Conservation (phyloP, 23 red algal genomes). For the Chondrus crispus region DNA sequence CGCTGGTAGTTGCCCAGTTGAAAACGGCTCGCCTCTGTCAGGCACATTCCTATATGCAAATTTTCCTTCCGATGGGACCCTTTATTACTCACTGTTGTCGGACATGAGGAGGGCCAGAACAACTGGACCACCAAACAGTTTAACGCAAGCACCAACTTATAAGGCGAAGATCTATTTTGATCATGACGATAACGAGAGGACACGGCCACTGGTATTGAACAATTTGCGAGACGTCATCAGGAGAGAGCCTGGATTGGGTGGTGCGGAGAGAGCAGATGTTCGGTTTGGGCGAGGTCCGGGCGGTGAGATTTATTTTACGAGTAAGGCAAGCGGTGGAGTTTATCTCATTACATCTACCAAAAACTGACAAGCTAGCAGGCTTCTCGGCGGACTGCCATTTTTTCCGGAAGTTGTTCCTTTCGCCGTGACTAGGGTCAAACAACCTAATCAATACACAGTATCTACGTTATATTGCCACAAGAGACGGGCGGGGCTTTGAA, state of each 20-base stretch:
- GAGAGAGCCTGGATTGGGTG: neutral
- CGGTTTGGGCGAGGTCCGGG: slow-evolving; percentile 10
- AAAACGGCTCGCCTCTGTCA: slow-evolving; percentile 44
- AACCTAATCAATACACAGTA: too few relatives aligned
- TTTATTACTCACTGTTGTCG: slow-evolving; percentile 30
- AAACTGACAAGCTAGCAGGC: too few relatives aligned
- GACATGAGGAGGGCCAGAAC: slow-evolving; percentile 17
- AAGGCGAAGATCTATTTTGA: slow-evolving; percentile 12
- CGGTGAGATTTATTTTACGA: slow-evolving; percentile 34
- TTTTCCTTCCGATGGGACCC: slow-evolving; percentile 16
- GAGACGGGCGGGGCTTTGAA: too few relatives aligned
- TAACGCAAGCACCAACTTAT: slow-evolving; percentile 26
- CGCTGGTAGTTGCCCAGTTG: slow-evolving; percentile 31
- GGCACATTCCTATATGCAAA: slow-evolving; percentile 30
- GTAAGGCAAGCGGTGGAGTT: slow-evolving; percentile 38
- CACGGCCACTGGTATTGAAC: neutral
- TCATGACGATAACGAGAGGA: neutral
- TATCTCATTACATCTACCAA: slow-evolving; percentile 43
- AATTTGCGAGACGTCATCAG: neutral
- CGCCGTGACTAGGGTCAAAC: too few relatives aligned
- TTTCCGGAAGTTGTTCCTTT: too few relatives aligned
- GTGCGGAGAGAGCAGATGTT: neutral
- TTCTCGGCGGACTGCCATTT: too few relatives aligned
- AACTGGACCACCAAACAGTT: neutral
- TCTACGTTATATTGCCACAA: too few relatives aligned